Evolutionary conservation across 768 basidiomycete genomes (phyloP).

Genomic region (Daedalea quercina): DNA sequence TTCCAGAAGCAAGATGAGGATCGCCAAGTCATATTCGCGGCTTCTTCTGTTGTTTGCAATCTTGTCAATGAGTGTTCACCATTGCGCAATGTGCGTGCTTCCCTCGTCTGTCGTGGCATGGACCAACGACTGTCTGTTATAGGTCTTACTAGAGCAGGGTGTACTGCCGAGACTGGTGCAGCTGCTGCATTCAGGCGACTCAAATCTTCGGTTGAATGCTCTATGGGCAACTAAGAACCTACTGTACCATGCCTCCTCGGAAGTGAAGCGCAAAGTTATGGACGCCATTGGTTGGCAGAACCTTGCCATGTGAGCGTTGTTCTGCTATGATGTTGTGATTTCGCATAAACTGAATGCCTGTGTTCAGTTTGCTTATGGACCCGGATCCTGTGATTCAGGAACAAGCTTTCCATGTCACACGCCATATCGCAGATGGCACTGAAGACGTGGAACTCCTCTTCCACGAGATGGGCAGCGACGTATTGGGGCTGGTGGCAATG

Average conservation of each 20-base stretch:
- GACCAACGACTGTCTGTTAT: not conserved
- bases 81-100: slow-evolving; percentile 54
- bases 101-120: not conserved
- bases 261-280: slow-evolving; percentile 64
- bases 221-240: slow-evolving; percentile 89
- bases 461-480: slow-evolving; percentile 39
- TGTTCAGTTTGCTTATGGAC: slow-evolving; percentile 46
- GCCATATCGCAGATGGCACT: slow-evolving; percentile 62
- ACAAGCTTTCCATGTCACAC: slow-evolving; percentile 60
- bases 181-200: slow-evolving; percentile 46
- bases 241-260: slow-evolving; percentile 53
- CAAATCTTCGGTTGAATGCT: slow-evolving; percentile 55
- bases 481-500: slow-evolving; percentile 39
- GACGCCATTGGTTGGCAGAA: slow-evolving; percentile 58
- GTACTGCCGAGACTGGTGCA: slow-evolving; percentile 58
- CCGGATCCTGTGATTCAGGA: slow-evolving; percentile 53
- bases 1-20: slow-evolving; percentile 55
- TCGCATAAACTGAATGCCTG: not conserved
- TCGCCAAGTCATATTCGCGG: slow-evolving; percentile 61
- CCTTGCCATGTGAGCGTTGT: slow-evolving; percentile 42
- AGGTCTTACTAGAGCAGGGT: slow-evolving; percentile 66
- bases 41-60: slow-evolving; percentile 75
- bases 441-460: slow-evolving; percentile 60
- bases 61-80: slow-evolving; percentile 85
- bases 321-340: not conserved